phyloP scores from a whole-genome alignment of 1,139 yeast genomes.

The Diutina mesorugosa region DNA sequence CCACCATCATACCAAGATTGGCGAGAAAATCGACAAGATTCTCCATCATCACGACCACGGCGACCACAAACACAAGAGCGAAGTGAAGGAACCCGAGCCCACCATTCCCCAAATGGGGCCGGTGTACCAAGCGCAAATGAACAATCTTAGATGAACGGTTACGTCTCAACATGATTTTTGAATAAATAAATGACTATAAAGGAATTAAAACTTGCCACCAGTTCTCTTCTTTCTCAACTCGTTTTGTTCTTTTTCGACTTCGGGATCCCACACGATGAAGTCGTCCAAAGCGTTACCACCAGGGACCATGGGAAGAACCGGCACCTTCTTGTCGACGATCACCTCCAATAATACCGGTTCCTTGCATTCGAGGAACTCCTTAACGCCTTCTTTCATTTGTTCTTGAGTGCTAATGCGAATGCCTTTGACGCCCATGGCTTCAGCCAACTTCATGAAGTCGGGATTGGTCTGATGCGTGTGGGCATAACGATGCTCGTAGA shows the following conservation, averaged over 20 bases:
- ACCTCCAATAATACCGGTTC: constrained; percentile 86
- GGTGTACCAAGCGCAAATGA: neutral
- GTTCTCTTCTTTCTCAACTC: constrained; percentile 51
- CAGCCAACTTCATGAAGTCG: constrained; percentile 83
- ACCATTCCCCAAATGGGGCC: neutral
- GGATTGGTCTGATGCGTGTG: constrained; percentile 96
- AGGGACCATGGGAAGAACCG: constrained; percentile 97
- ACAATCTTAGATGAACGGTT: neutral
- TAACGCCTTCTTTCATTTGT: constrained; percentile 37
- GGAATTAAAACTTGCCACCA: constrained; percentile 33
- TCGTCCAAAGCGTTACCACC: constrained; percentile 92
- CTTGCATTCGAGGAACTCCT: constrained; percentile 58
- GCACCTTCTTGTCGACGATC: constrained; percentile 86
- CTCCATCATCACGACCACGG: neutral
- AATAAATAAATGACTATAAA: neutral
- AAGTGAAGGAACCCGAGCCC: neutral
- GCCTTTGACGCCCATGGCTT: constrained; percentile 85
- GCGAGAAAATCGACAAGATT: neutral
- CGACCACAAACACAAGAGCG: neutral
- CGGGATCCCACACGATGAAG: constrained; percentile 75
- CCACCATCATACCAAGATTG: neutral
- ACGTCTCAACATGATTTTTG: neutral
- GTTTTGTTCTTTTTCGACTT: constrained; percentile 62
- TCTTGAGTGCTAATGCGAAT: constrained; percentile 59
- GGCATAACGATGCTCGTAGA: constrained; percentile 91